A percentile compares a stretch with the other conserved stretches of the same genome.
Evolutionary conservation across 2,329 filamentous ascomycete species (phyloP).

Genomic region (Huntiella decipiens): DNA sequence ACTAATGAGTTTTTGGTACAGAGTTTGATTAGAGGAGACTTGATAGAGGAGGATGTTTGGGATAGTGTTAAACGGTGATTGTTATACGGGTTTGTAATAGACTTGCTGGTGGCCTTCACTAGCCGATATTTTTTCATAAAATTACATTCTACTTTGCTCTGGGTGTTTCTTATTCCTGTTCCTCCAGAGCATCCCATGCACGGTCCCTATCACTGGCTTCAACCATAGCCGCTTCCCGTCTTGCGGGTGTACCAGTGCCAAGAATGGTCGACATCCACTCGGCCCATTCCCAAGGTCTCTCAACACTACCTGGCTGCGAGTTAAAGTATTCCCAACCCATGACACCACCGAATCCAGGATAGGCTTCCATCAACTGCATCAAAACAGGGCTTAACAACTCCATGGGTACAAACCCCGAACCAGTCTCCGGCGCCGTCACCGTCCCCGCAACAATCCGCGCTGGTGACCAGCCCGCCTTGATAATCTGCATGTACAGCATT

Average conservation of each 20-base stretch:
- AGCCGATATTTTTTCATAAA: not conserved
- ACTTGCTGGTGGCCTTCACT: too few species aligned
- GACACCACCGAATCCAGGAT: conserved; percentile 61
- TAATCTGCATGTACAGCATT: conserved; percentile 29
- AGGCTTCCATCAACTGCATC: conserved; percentile 24
- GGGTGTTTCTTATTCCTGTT: not conserved
- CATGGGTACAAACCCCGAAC: conserved; percentile 31
- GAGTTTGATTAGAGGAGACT: conserved; percentile 68
- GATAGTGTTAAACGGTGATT: not conserved
- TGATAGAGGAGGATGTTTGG: conserved; percentile 44
- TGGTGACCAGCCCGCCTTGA: conserved; percentile 49
- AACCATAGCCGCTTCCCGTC: conserved; percentile 9
- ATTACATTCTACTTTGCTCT: not conserved
- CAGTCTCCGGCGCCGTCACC: conserved; percentile 61
- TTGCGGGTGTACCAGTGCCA: conserved; percentile 4
- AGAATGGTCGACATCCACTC: conserved; percentile 37
- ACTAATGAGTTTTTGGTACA: conserved; percentile 80
- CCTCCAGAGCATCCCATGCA: conserved; percentile 3
- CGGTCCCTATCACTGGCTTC: conserved; percentile 11
- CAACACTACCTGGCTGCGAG: conserved; percentile 42
- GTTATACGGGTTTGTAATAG: not conserved
- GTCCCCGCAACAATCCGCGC: conserved; percentile 62
- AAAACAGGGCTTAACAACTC: conserved; percentile 28
- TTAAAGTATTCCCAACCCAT: conserved; percentile 98
- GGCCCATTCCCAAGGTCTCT: conserved; percentile 62